These are phyloP conservation scores for Neurospora pannonica DNA, from an alignment of 495 filamentous ascomycete species.

Conservation along the genomic window DNA sequence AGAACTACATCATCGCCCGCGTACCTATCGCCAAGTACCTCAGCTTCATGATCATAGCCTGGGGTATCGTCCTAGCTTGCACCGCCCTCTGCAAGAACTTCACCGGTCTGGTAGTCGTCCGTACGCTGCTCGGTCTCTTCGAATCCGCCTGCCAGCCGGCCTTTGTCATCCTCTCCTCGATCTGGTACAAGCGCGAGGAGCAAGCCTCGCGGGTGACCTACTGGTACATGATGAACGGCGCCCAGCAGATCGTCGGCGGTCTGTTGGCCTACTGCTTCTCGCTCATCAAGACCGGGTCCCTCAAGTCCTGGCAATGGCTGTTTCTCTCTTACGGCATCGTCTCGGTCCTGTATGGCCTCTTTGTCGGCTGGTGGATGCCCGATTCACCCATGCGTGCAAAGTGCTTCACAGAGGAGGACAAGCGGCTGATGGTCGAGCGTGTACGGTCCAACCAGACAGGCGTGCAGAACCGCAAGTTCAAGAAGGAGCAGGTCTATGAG, in stretches of 20 bases:
- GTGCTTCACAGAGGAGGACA: conserved; percentile 47
- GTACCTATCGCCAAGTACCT: conserved; percentile 49
- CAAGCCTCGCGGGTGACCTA: conserved; percentile 56
- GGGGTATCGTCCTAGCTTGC: conserved; percentile 47
- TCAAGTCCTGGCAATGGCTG: conserved; percentile 45
- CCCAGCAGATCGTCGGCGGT: conserved; percentile 46
- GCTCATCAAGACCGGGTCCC: conserved; percentile 33
- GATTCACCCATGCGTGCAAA: conserved; percentile 54
- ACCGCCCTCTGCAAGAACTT: conserved; percentile 53
- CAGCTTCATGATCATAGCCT: conserved; percentile 50
- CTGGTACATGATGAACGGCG: conserved; percentile 66
- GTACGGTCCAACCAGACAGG: conserved; percentile 54
- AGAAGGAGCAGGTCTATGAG: conserved; percentile 34
- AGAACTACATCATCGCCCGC: conserved; percentile 42
- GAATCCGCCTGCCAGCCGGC: conserved; percentile 58
- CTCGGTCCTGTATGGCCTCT: conserved; percentile 45
- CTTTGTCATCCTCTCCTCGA: conserved; percentile 53
- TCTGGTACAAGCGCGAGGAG: conserved; percentile 65
- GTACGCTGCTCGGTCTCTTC: conserved; percentile 57
- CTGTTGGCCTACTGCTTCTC: conserved; percentile 49
- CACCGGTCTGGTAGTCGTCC: conserved; percentile 42
- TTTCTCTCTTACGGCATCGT: conserved; percentile 46
- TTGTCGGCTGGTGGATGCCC: conserved; percentile 52
- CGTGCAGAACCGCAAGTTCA: conserved; percentile 52
- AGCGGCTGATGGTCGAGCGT: conserved; percentile 48